Evolutionary conservation across 2,329 filamentous ascomycete species (phyloP).

Genomic region (Sporothrix variecibatus): DNA sequence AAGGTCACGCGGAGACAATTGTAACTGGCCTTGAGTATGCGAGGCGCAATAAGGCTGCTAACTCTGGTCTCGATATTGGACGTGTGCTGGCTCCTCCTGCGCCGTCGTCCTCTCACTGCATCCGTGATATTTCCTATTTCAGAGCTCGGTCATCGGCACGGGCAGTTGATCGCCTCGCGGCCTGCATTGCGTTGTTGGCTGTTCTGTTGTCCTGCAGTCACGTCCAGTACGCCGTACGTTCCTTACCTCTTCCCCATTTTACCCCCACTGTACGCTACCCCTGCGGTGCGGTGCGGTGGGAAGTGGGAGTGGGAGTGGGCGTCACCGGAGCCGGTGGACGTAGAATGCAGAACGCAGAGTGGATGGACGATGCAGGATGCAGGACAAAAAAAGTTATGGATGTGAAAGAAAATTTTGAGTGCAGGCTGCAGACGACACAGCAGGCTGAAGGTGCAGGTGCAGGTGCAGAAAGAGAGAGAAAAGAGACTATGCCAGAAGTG

Average conservation of each 20-base stretch:
- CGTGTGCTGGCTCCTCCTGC: slow-evolving; percentile 2
- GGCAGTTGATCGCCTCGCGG: slow-evolving; percentile 4
- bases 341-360: not conserved
- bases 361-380: not conserved
- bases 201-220: not conserved
- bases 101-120: not conserved
- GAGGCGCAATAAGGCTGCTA: not conserved
- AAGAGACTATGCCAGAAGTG: not conserved
- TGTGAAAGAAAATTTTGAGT: not conserved
- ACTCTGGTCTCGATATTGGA: not conserved
- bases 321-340: not conserved
- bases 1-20: slow-evolving; percentile 4
- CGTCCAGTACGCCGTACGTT: not conserved
- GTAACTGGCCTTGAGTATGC: not conserved
- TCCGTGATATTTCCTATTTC: not conserved
- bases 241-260: not conserved
- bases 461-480: not conserved
- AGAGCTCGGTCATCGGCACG: slow-evolving; percentile 19
- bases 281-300: not conserved
- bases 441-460: not conserved
- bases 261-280: not conserved
- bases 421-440: not conserved
- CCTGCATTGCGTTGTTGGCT: not conserved
- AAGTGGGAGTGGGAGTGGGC: not conserved
- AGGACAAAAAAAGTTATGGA: not conserved